Percentiles rank a stretch among this genome's conserved stretches.
Evolutionary conservation across 345 rosid species (phyloP).

Genomic region (Eucalyptus coolabah): DNA sequence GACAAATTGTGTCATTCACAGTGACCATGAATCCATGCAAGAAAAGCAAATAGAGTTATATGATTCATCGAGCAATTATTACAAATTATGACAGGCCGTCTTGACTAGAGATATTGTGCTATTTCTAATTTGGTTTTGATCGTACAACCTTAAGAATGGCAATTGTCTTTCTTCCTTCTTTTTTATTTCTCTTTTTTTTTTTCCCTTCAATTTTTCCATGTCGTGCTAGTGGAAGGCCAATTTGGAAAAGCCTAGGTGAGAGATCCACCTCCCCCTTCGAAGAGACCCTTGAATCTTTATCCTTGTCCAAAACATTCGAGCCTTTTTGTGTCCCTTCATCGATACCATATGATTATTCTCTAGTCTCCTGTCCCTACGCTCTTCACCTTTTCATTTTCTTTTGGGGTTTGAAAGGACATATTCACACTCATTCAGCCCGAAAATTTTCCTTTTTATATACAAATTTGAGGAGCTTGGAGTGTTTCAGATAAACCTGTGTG

Average conservation of each 20-base stretch:
- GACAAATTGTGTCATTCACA: neutral
- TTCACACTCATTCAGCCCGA: neutral
- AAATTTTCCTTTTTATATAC: neutral
- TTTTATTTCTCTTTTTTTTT: neutral
- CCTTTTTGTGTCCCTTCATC: neutral
- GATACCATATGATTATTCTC: neutral
- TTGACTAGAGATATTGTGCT: neutral
- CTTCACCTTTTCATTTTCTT: neutral
- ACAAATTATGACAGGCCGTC: neutral
- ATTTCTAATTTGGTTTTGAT: neutral
- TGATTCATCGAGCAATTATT: neutral
- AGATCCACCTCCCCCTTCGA: neutral
- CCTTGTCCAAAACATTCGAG: neutral
- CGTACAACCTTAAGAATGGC: neutral
- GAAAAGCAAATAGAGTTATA: neutral
- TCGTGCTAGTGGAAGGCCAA: neutral
- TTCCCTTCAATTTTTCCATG: neutral
- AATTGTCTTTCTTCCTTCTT: neutral
- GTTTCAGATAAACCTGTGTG: neutral
- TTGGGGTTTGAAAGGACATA: neutral
- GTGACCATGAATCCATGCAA: neutral
- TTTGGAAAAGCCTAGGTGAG: neutral
- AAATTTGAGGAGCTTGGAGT: neutral
- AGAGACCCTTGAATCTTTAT: neutral
- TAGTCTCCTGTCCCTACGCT: neutral